Base-by-base conservation (phyloP, 352 stramenopile species). In the Globisporangium iwayamae region DNA sequence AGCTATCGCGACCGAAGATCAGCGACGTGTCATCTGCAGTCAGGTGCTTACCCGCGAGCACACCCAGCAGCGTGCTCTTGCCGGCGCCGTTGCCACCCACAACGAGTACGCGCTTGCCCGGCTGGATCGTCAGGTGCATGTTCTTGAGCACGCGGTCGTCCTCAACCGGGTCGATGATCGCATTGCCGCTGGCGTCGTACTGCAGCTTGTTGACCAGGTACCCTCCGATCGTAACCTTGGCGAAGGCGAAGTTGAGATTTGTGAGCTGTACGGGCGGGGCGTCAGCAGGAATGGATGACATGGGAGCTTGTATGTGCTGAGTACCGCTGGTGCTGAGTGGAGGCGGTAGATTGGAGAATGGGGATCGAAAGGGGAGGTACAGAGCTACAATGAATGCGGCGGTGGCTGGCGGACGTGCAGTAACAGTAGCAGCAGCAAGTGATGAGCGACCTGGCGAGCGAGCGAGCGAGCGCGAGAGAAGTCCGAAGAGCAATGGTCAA, bases 31-130 rank as follows among this genome's bases (percentile, higher is more conserved):
- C 93, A 45, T 93, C 87, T 9, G 94, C 89, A 18, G 90, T 92
- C 45, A 99, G 73, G 73, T 99, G 97, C 60, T 97, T 94, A 38
- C 97, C 97, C 0, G 90, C 94, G 9, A 99, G 70, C 5, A 99
- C 89, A 14, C 91, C 79, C 9, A 99, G 74, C 56, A 99, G 67
- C 18, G 97, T 99, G 57, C 85, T 98, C 70, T 98, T 98, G n/a
- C 93, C 91, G 18, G 87, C 90, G 57, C 96, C 96, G 71, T 99
- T 99, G 65, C 90, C 90, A n/a, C 96, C 96, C 18, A 98, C 88
- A 7, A 98, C 78, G 9, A 98, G 79, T 65, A 97, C 96, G 36
- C 95, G 83, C 41, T 95, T 90, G 25, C 93, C 93, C 1, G 70
- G 69, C 14, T 76, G 66, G 1, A 99, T 62, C 32, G 84, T 85